Percentiles rank a stretch among this genome's conserved stretches.
These are phyloP conservation scores for Cornus controversa DNA, from an alignment of 148 eudicot species.

Conservation along the genomic window DNA sequence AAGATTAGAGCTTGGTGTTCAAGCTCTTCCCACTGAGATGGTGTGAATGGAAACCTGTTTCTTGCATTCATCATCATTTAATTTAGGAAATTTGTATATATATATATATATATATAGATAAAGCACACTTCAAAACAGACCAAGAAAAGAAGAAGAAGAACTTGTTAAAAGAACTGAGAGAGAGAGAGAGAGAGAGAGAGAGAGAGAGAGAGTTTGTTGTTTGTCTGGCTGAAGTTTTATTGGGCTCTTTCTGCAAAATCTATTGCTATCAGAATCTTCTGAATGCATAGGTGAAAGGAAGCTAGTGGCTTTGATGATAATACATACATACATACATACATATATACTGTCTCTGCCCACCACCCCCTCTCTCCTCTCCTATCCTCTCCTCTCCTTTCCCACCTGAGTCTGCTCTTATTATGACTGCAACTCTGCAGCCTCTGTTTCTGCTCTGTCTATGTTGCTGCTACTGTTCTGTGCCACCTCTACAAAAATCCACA, in stretches of 20 bases:
- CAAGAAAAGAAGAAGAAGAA: neutral
- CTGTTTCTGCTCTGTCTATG: neutral
- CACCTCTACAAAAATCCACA: neutral
- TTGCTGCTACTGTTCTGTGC: constrained; percentile 7
- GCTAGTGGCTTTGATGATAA: neutral
- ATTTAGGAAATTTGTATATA: too few relatives aligned
- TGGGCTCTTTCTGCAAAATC: neutral
- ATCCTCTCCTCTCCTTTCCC: neutral
- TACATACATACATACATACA: too few relatives aligned
- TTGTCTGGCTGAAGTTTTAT: too few relatives aligned
- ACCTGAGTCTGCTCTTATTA: constrained; percentile 6
- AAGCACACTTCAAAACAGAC: neutral
- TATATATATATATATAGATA: too few relatives aligned
- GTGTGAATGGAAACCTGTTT: constrained; percentile 28
- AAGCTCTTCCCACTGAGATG: constrained; percentile 43
- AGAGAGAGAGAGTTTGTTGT: too few relatives aligned
- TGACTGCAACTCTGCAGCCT: constrained; percentile 2
- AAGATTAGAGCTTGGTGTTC: constrained; percentile 38
- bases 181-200: constrained; percentile 7
- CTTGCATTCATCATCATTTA: constrained; percentile 22
- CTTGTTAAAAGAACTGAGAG: neutral
- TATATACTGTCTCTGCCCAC: too few relatives aligned
- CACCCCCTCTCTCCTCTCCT: neutral
- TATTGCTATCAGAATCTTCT: constrained; percentile 4
- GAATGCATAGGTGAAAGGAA: neutral